Evolutionary conservation across 2,329 filamentous ascomycete genomes (phyloP).

Genomic region (Chalaropsis thielavioides): DNA sequence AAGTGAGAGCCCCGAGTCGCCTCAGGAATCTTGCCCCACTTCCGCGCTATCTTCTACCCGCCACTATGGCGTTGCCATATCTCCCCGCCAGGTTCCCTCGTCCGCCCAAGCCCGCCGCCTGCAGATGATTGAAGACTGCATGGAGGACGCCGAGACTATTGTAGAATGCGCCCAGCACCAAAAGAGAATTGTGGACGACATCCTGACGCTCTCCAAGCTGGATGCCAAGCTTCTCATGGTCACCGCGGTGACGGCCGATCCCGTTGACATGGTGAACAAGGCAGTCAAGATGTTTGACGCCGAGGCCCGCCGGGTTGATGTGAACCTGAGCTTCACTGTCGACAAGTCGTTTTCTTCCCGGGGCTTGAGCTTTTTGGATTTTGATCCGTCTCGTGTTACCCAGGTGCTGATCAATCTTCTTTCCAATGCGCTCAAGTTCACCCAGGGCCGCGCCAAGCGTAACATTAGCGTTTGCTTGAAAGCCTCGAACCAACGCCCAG

Average conservation of each 20-base stretch:
- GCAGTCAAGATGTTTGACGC: slow-evolving; percentile 67
- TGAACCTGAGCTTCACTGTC: slow-evolving; percentile 49
- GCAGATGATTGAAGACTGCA: slow-evolving; percentile 31
- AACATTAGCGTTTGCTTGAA: slow-evolving; percentile 38
- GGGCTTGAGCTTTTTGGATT: slow-evolving; percentile 47
- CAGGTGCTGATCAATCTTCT: slow-evolving; percentile 70
- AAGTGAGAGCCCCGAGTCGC: slow-evolving; percentile 12
- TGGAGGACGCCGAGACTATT: slow-evolving; percentile 66
- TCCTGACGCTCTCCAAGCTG: slow-evolving; percentile 59
- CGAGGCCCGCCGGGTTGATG: slow-evolving; percentile 54
- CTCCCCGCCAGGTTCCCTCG: slow-evolving; percentile 9
- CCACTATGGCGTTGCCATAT: background rate
- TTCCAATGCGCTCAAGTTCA: slow-evolving; percentile 74
- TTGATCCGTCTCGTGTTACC: slow-evolving; percentile 60
- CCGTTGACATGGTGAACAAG: slow-evolving; percentile 49
- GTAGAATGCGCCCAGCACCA: slow-evolving; percentile 66
- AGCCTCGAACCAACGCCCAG: slow-evolving; percentile 29
- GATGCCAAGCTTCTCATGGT: slow-evolving; percentile 62
- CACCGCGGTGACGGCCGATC: slow-evolving; percentile 54
- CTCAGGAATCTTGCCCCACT: background rate
- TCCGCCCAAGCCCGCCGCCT: background rate
- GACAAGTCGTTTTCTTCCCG: slow-evolving; percentile 46
- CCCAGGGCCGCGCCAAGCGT: slow-evolving; percentile 44
- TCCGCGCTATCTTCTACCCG: background rate
- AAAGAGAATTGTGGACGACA: slow-evolving; percentile 64